These are phyloP conservation scores for Ottelia alismoides DNA, from an alignment of 106 monocot genomes.

Conservation along the genomic window DNA sequence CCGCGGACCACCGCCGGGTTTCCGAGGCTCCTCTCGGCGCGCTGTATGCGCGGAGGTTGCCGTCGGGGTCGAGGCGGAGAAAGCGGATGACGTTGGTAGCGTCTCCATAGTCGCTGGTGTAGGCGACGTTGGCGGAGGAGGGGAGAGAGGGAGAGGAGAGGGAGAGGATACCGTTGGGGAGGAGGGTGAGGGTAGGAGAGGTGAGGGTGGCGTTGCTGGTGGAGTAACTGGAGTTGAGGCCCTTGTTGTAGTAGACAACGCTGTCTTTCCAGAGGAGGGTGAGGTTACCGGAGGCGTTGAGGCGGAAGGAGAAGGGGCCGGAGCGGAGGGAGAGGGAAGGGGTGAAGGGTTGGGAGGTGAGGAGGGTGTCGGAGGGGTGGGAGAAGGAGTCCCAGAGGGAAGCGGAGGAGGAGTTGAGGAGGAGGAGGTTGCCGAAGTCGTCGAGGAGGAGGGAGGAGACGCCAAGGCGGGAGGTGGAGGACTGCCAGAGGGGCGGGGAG, in stretches of 20 bases:
- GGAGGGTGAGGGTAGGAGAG: constrained; percentile 36
- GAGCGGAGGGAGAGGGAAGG: constrained; percentile 22
- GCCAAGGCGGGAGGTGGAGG: constrained; percentile 23
- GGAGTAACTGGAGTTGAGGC: constrained; percentile 37
- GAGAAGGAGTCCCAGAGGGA: constrained; percentile 58
- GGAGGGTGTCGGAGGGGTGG: constrained; percentile 55
- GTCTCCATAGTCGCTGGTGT: constrained; percentile 80
- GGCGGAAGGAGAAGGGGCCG: constrained; percentile 48
- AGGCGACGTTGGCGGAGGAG: constrained; percentile 29
- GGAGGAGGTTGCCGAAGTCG: constrained; percentile 45
- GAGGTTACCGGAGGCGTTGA: constrained; percentile 38
- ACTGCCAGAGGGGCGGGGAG: constrained; percentile 35
- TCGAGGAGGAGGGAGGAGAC: constrained; percentile 32
- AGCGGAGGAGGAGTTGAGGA: constrained; percentile 17
- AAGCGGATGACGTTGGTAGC: constrained; percentile 31
- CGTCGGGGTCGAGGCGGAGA: constrained; percentile 57
- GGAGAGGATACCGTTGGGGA: constrained; percentile 37
- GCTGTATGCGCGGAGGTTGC: constrained; percentile 73
- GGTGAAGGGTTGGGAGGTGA: constrained; percentile 48
- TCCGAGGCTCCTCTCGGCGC: constrained; percentile 3
- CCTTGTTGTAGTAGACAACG: constrained; percentile 53
- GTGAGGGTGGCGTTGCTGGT: constrained; percentile 19
- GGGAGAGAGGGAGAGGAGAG: constrained; percentile 24
- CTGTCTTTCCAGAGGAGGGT: constrained; percentile 40
- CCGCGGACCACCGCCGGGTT: constrained; percentile 43